Evolutionary conservation across 352 stramenopile species (phyloP).

Genomic region (Pythium rishiriense): DNA sequence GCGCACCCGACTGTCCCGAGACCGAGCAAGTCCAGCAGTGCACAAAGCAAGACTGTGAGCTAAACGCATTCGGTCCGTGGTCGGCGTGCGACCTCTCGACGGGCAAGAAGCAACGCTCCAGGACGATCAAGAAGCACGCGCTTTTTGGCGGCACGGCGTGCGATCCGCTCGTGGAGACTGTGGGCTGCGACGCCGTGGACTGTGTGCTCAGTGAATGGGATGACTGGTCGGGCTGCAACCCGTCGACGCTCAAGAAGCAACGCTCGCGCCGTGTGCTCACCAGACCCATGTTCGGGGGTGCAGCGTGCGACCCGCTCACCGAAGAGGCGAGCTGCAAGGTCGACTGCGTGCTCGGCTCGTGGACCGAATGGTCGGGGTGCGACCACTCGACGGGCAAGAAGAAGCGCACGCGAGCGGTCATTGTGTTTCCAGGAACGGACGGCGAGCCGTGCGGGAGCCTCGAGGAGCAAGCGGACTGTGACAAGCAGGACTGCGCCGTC

Average conservation of each 20-base stretch:
- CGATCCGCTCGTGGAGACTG: slow-evolving; percentile 38
- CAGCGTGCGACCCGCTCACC: slow-evolving; percentile 24
- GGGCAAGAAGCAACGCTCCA: slow-evolving; percentile 30
- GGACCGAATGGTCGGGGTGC: slow-evolving; percentile 49
- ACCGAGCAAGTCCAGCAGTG: slow-evolving; percentile 34
- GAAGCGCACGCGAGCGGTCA: slow-evolving; percentile 39
- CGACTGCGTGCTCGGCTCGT: slow-evolving; percentile 49
- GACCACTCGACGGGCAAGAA: slow-evolving; percentile 47
- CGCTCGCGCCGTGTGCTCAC: slow-evolving; percentile 40
- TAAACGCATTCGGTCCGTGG: slow-evolving; percentile 39
- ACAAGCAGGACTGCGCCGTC: slow-evolving; percentile 44
- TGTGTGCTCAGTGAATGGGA: slow-evolving; percentile 53
- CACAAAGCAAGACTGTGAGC: slow-evolving; percentile 40
- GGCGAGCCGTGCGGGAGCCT: slow-evolving; percentile 31
- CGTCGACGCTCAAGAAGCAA: slow-evolving; percentile 31
- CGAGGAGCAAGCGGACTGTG: slow-evolving; percentile 34
- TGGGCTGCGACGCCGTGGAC: slow-evolving; percentile 37
- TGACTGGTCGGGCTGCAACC: slow-evolving; percentile 49
- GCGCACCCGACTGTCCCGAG: slow-evolving; percentile 24
- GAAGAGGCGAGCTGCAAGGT: slow-evolving; percentile 40
- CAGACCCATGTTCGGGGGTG: slow-evolving; percentile 38
- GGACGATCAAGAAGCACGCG: slow-evolving; percentile 43
- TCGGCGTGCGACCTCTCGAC: slow-evolving; percentile 27
- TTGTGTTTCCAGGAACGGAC: slow-evolving; percentile 28
- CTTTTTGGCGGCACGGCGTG: slow-evolving; percentile 40